Percentiles rank a stretch among this genome's conserved stretches.
These are phyloP conservation scores for Scedosporium dehoogii DNA, from an alignment of 2,329 filamentous ascomycete species.

Conservation along the genomic window DNA sequence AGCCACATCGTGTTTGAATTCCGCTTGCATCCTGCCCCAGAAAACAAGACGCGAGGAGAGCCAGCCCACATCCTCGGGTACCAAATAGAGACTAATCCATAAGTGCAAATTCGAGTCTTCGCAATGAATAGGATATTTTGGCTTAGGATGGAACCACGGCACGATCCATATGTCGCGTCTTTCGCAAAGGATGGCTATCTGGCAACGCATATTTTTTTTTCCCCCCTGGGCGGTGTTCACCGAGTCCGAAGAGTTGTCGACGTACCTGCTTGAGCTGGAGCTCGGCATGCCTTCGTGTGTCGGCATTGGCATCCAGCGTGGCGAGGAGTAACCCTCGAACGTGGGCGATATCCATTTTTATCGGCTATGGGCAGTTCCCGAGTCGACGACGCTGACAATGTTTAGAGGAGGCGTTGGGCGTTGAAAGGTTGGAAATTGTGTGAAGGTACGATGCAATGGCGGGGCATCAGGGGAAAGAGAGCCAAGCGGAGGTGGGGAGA, in stretches of 20 bases:
- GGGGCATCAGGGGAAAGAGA: neutral
- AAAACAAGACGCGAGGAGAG: neutral
- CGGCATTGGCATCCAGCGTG: slow-evolving; percentile 65
- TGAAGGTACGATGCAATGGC: slow-evolving; percentile 4
- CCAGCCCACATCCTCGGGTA: neutral
- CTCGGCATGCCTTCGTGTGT: slow-evolving; percentile 67
- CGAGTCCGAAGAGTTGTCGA: slow-evolving; percentile 8
- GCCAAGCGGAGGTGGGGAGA: neutral
- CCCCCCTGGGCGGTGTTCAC: neutral
- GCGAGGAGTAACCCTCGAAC: slow-evolving; percentile 68
- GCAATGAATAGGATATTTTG: neutral
- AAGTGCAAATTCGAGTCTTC: neutral
- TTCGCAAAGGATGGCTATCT: no score
- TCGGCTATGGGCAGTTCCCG: neutral
- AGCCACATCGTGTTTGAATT: neutral
- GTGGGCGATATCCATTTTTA: slow-evolving; percentile 59
- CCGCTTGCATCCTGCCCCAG: neutral
- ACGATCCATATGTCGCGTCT: no score
- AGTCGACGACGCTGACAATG: neutral
- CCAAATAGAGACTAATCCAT: no score
- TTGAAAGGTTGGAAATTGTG: neutral
- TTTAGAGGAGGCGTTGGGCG: neutral
- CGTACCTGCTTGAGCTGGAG: slow-evolving; percentile 72
- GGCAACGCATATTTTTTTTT: neutral
- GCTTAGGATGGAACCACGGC: no score